These are phyloP conservation scores for Pestalotiopsis sp. DNA, from an alignment of 2,329 filamentous ascomycete species.

Conservation along the genomic window DNA sequence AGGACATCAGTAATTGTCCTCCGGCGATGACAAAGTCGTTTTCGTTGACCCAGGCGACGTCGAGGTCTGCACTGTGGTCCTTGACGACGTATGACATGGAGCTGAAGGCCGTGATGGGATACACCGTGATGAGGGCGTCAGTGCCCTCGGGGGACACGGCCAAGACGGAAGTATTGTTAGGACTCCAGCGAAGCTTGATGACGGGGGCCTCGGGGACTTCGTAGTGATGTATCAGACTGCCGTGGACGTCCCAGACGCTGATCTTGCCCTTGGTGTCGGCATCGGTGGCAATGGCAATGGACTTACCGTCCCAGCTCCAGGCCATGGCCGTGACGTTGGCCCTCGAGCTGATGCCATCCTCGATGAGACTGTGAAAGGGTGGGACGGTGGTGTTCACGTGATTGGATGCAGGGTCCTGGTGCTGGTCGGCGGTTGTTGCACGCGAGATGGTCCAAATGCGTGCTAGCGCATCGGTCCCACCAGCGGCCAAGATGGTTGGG, in stretches of 20 bases:
- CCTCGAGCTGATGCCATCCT: slow-evolving; percentile 53
- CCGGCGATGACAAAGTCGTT: slow-evolving; percentile 62
- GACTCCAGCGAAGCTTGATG: slow-evolving; percentile 65
- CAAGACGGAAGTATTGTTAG: slow-evolving; percentile 55
- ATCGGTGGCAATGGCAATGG: slow-evolving; percentile 62
- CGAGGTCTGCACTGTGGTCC: slow-evolving; percentile 52
- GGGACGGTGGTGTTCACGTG: slow-evolving; percentile 46
- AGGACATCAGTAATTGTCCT: slow-evolving; percentile 53
- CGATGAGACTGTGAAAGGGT: slow-evolving; percentile 51
- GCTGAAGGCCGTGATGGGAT: slow-evolving; percentile 45
- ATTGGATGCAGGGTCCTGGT: slow-evolving; percentile 45
- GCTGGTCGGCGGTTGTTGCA: slow-evolving; percentile 46
- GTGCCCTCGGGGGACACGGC: slow-evolving; percentile 58
- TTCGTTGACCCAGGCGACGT: slow-evolving; percentile 63
- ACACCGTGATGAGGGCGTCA: slow-evolving; percentile 59
- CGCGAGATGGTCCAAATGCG: slow-evolving; percentile 67
- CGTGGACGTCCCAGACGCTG: slow-evolving; percentile 58
- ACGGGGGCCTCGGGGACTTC: slow-evolving; percentile 63
- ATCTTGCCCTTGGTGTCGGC: slow-evolving; percentile 54
- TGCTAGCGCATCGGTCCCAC: slow-evolving; percentile 71
- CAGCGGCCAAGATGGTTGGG: slow-evolving; percentile 67
- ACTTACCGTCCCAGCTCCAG: slow-evolving; percentile 60
- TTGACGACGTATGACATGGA: slow-evolving; percentile 51
- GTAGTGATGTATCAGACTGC: slow-evolving; percentile 53
- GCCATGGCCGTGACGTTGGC: slow-evolving; percentile 61